Percentiles rank a stretch among this genome's conserved stretches.
These are phyloP conservation scores for Truncatella angustata DNA, from an alignment of 2,329 filamentous ascomycete genomes.

Conservation along the genomic window DNA sequence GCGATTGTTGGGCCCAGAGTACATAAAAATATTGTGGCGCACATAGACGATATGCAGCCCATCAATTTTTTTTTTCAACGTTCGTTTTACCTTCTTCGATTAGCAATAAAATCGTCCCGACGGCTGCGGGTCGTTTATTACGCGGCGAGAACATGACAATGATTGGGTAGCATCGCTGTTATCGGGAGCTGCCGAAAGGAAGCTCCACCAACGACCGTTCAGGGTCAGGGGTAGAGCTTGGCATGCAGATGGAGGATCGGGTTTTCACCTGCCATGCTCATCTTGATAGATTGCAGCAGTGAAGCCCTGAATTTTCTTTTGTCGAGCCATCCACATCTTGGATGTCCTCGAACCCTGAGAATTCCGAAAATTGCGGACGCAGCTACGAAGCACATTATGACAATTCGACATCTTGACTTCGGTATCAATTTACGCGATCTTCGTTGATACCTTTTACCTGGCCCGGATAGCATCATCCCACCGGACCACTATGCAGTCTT, in stretches of 20 bases:
- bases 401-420: too few relatives aligned
- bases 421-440: too few relatives aligned
- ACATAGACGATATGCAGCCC: slow-evolving; percentile 3
- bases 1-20: not conserved
- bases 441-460: too few relatives aligned
- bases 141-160: not conserved
- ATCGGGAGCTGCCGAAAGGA: slow-evolving; percentile 5
- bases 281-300: too few relatives aligned
- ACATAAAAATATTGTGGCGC: not conserved
- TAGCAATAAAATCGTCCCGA: not conserved
- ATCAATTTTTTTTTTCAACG: not conserved
- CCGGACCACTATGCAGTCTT: not conserved
- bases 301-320: not conserved
- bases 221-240: not conserved
- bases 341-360: not conserved
- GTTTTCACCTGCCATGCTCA: slow-evolving; percentile 6
- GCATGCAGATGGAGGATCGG: slow-evolving; percentile 3
- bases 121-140: not conserved
- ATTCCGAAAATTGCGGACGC: not conserved
- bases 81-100: not conserved
- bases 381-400: too few relatives aligned
- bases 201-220: not conserved
- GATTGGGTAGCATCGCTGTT: slow-evolving; percentile 1
- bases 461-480: not conserved
- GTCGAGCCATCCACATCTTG: not conserved